Evolutionary conservation across 345 rosid genomes (phyloP), one percentile per base, ranked within the genome.

Genomic region (Geranium rotundifolium): DNA sequence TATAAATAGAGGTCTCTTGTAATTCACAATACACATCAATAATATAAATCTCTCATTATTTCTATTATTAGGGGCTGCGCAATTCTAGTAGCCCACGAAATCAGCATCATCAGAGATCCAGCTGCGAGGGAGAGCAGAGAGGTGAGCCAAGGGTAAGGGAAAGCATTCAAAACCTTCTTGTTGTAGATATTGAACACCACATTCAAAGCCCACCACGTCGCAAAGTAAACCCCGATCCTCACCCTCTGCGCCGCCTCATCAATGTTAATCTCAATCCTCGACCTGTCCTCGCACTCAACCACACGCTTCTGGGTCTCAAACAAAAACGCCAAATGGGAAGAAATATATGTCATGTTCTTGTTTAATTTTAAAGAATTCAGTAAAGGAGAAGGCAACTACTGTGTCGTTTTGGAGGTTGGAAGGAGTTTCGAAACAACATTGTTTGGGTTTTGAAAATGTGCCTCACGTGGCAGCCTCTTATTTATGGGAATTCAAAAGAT

Each of bases 191-290:
- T 93, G 75, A 90, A 93, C 72, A 93, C 95, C 56, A 93, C 97
- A 71, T 93, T 90, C 77, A 93, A 71, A 7, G 88, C 90, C 99
- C 99, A 93, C 99, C 99, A 93, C 12, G 92, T 82, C 17, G 96
- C 97, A 23, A 88, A 93, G 67, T 86, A 93, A n/a, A 90, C 59
- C 65, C 95, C 95, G 60, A 90, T 90, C 60, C 77, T 93, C n/a
- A 86, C 27, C 69, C 60, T 84, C 60, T 67, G 77, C 7, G 81
- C 80, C 0, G 82, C 75, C 52, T 77, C 79, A 1, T 69, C 86
- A 7, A 75, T 61, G 62, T 76, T 78, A n/a, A 82, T 71, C 63
- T 79, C 86, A 63, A 90, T 65, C 58, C 72, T 69, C 17, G 92
- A 85, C 71, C 86, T 64, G 60, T 90, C 95, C 63, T 69, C 67